These are phyloP conservation scores for Carex scoparia DNA, from an alignment of 176 grass and related monocot species.

Conservation along the genomic window DNA sequence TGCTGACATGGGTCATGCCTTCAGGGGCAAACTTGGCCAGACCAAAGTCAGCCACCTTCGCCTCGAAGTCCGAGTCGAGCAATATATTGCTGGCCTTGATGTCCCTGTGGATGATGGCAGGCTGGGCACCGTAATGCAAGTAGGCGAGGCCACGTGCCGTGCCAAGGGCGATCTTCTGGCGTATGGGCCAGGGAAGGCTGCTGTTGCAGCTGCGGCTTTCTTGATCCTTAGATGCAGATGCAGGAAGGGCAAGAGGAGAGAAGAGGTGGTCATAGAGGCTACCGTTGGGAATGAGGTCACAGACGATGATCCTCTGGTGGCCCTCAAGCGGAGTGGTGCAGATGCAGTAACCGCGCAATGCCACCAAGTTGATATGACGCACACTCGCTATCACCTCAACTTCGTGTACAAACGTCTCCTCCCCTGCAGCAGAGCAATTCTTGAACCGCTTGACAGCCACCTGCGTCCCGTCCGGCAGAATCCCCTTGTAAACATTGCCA, in stretches of 20 bases:
- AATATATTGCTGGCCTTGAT: conserved; percentile 92
- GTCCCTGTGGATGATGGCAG: conserved; percentile 90
- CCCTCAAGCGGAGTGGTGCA: conserved; percentile 66
- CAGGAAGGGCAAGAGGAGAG: neutral
- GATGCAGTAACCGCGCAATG: conserved; percentile 77
- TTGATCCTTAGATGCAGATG: neutral
- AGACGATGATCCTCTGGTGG: conserved; percentile 87
- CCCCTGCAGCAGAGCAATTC: conserved; percentile 73
- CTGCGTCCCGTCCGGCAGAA: conserved; percentile 42
- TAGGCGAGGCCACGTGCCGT: conserved; percentile 72
- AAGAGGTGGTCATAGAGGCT: conserved; percentile 92
- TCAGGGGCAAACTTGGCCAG: conserved; percentile 88
- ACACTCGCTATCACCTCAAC: conserved; percentile 96
- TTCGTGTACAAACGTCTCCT: conserved; percentile 71
- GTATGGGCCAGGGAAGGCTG: conserved; percentile 49
- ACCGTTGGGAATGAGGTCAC: conserved; percentile 85
- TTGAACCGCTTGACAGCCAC: conserved; percentile 91
- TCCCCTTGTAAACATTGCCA: conserved; percentile 82
- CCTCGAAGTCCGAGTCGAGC: conserved; percentile 72
- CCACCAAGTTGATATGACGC: conserved; percentile 75
- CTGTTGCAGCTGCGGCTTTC: conserved; percentile 21
- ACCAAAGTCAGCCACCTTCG: conserved; percentile 86
- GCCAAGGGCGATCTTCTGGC: conserved; percentile 75
- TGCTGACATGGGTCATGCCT: conserved; percentile 94
- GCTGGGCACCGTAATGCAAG: conserved; percentile 57